Evolutionary conservation across 2,329 filamentous ascomycete species (phyloP), one percentile per base, ranked within the genome.

Genomic region (Penicillium sp.): DNA sequence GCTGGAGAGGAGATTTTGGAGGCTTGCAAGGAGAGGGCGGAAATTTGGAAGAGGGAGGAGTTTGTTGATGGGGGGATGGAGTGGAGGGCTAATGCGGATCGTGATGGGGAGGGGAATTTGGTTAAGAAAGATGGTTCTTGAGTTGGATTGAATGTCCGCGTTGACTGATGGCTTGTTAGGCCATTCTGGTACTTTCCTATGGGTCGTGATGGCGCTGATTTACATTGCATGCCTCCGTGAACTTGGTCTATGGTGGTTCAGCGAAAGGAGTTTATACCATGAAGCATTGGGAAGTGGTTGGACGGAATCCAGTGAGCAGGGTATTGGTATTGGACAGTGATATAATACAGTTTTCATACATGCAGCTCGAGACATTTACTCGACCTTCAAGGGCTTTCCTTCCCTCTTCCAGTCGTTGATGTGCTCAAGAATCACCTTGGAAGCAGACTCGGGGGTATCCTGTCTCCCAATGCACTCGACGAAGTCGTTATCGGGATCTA

Each of bases 381-480:
- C 69, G 12, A 75, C 82, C 73, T 87, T 84, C 64, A 89, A 73
- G 30, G 82, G 82, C 69, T 78, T 82, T 19, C 77, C 78, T 60
- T 80, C 78, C 54, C 84, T 83, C 74, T 84, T 86, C 89, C 89
- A 91, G 75, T 92, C 89, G 53, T 89, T 89, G 75, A 98, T 90
- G 78, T 99, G 95, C 65, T 91, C 89, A 63, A 90, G 79, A 59
- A 99, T 97, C 61, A 97, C 82, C 79, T 88, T 89, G 7, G 93
- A 91, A 1, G 89, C 95, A 72, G 92, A 87, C 65, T 95, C 89
- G 0, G 94, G 92, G 45, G 92, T 96, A 80, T 98, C 93, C 80
- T 99, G 95, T 65, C 95, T 85, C 19, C 95, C 95, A 73, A 99
- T 89, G 13, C 93, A 96, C 82, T 99, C 96, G 30, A 99, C 94